Evolutionary conservation across 78 protist species (phyloP).

Genomic region (Tieghemostelium lacteum): DNA sequence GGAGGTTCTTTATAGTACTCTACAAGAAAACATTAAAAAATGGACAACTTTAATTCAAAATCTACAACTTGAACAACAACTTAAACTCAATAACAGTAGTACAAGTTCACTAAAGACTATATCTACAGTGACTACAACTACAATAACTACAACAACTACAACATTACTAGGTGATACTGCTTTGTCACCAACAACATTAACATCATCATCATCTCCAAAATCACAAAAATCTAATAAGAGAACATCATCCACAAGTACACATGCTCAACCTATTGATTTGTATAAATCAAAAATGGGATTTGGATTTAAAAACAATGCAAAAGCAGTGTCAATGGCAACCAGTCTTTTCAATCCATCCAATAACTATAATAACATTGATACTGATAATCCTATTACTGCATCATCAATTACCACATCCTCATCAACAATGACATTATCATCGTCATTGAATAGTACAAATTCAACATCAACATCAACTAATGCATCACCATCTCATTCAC

Average conservation of each 20-base stretch:
- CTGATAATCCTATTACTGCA: constrained; percentile 52
- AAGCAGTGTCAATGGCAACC: not conserved
- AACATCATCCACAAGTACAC: constrained; percentile 22
- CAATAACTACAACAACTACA: constrained; percentile 1
- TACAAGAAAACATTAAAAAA: constrained; percentile 51
- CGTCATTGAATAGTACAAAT: not conserved
- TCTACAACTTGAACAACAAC: constrained; percentile 22
- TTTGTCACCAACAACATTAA: not conserved
- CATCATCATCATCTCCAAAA: not conserved
- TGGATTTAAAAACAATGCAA: constrained; percentile 63
- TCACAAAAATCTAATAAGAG: not conserved
- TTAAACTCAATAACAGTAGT: constrained; percentile 2
- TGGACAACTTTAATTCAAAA: constrained; percentile 51
- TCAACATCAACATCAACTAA: not conserved
- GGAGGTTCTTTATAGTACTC: constrained; percentile 10
- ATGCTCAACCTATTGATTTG: not conserved
- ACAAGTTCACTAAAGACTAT: not conserved
- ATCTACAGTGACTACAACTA: constrained; percentile 7
- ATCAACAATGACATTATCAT: not conserved
- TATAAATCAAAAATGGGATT: constrained; percentile 59
- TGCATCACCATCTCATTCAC: not conserved
- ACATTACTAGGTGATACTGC: not conserved
- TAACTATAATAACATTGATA: constrained; percentile 37
- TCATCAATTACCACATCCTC: constrained; percentile 19
- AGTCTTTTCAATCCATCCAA: not conserved